phyloP scores from a whole-genome alignment of 1,139 yeast species.

The Saccharomyces hybrid region DNA sequence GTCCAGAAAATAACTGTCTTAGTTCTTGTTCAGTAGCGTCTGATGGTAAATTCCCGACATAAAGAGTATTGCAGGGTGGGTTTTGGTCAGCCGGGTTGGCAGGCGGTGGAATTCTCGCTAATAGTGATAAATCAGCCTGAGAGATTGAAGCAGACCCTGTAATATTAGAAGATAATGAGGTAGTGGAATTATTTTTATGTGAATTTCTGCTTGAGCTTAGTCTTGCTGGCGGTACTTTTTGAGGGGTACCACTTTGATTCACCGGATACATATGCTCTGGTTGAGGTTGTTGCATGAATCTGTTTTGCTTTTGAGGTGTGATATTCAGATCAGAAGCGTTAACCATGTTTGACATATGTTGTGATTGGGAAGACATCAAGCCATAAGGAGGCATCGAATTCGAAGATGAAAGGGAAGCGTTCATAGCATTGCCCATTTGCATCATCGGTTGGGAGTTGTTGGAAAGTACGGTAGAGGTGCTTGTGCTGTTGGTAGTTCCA shows the following conservation, averaged over 20 bases:
- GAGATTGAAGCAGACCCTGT: constrained; percentile 30
- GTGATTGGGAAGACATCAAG: not conserved
- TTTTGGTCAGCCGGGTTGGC: constrained; percentile 98
- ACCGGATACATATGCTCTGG: constrained; percentile 5
- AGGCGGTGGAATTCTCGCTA: constrained; percentile 85
- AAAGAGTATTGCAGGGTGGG: constrained; percentile 94
- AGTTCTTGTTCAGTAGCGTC: constrained; percentile 94
- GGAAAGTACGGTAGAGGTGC: constrained; percentile 7
- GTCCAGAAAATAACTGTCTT: constrained; percentile 77
- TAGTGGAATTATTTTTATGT: constrained; percentile 6
- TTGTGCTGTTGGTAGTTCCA: not conserved
- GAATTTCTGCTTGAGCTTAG: constrained; percentile 11
- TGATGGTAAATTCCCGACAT: constrained; percentile 94
- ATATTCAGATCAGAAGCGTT: constrained; percentile 5
- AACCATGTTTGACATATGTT: not conserved
- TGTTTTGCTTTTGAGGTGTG: not conserved
- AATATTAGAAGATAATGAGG: constrained; percentile 8
- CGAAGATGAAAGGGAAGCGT: constrained; percentile 16
- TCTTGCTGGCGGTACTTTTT: constrained; percentile 13
- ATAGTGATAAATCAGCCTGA: constrained; percentile 59
- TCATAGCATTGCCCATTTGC: constrained; percentile 22
- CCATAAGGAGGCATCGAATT: not conserved
- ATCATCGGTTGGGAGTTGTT: constrained; percentile 25
- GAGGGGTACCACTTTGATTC: constrained; percentile 12
- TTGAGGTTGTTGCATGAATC: constrained; percentile 9